phyloP scores from a whole-genome alignment of 352 stramenopile genomes.

The Globisporangium spinosum region DNA sequence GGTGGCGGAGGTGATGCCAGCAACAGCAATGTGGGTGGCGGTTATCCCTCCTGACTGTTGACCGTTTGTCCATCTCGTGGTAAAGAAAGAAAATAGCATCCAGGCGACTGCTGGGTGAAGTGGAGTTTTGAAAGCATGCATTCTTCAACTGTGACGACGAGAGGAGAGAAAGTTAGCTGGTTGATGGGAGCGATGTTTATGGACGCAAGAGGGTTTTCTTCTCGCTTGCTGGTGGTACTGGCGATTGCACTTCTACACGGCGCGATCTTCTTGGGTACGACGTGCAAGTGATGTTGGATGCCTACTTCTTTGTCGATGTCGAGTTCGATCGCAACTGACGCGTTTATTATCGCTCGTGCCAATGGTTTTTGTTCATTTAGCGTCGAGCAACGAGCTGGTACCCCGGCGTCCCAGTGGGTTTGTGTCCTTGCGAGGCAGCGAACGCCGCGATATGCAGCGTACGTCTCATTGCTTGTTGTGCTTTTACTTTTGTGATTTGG shows the following conservation, averaged over 20 bases:
- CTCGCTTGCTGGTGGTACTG: slow-evolving; percentile 4
- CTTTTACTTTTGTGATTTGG: neutral
- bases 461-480: neutral
- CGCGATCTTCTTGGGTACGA: slow-evolving; percentile 12
- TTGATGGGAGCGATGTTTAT: neutral
- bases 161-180: neutral
- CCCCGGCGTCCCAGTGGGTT: slow-evolving; percentile 4
- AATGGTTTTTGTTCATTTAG: neutral
- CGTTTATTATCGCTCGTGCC: neutral
- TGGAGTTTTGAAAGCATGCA: neutral
- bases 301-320: neutral
- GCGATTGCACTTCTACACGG: slow-evolving; percentile 4
- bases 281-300: neutral
- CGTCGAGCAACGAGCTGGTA: slow-evolving; percentile 5
- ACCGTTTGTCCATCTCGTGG: neutral
- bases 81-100: neutral
- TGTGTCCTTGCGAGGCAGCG: slow-evolving; percentile 6
- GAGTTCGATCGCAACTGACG: neutral
- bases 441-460: slow-evolving; percentile 5
- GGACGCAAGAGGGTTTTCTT: neutral
- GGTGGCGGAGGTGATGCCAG: neutral
- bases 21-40: neutral
- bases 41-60: neutral
- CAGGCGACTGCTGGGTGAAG: slow-evolving; percentile 4
- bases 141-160: neutral